phyloP scores from a whole-genome alignment of 331 rosid species.

The Pyrus hybrid region DNA sequence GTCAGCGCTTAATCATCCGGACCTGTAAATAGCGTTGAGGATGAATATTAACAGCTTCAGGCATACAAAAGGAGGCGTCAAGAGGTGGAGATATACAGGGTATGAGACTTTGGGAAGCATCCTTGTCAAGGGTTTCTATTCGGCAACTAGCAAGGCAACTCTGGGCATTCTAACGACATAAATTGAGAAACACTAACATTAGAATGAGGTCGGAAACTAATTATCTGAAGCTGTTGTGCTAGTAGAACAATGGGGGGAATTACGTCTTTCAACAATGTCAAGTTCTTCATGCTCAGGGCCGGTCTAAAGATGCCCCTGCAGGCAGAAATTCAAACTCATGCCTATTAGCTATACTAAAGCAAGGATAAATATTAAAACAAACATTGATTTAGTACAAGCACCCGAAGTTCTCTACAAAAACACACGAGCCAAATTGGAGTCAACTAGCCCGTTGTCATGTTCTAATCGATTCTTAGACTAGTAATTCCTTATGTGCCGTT shows the following conservation, averaged over 20 bases:
- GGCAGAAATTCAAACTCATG: slow-evolving; percentile 21
- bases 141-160: slow-evolving; percentile 72
- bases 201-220: slow-evolving; percentile 5
- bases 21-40: slow-evolving; percentile 79
- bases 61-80: slow-evolving; percentile 75
- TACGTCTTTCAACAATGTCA: slow-evolving; percentile 59
- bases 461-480: no score
- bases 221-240: slow-evolving; percentile 4
- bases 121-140: slow-evolving; percentile 46
- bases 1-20: slow-evolving; percentile 1
- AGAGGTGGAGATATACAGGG: slow-evolving; percentile 49
- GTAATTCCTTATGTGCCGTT: no score
- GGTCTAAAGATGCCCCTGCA: slow-evolving; percentile 95
- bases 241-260: slow-evolving; percentile 14
- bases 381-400: no score
- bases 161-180: slow-evolving; percentile 58
- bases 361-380: no score
- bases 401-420: neutral
- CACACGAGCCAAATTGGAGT: no score
- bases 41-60: slow-evolving; percentile 70
- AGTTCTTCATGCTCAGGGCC: slow-evolving; percentile 58
- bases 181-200: slow-evolving; percentile 15
- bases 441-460: no score
- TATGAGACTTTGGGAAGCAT: slow-evolving; percentile 49
- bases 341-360: neutral